These are phyloP conservation scores for Colletotrichum navitas DNA, from an alignment of 2,329 filamentous ascomycete genomes.

Conservation along the genomic window DNA sequence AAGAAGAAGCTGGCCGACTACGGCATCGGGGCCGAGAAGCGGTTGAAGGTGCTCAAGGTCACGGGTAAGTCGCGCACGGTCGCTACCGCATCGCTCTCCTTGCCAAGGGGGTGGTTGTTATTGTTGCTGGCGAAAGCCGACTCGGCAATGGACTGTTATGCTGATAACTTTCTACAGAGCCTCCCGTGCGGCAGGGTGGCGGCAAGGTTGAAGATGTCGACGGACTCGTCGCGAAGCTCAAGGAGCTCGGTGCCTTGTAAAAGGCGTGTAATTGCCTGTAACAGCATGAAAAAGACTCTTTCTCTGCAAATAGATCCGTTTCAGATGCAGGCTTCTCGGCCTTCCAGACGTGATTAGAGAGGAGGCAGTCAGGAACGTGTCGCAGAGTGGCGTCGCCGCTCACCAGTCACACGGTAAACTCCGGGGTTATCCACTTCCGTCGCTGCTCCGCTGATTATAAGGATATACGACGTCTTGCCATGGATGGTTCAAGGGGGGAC, in stretches of 20 bases:
- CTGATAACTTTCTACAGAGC: slow-evolving; percentile 69
- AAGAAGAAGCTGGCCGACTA: slow-evolving; percentile 91
- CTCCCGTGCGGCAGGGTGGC: slow-evolving; percentile 87
- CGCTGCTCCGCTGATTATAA: neutral
- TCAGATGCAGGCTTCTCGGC: slow-evolving; percentile 5
- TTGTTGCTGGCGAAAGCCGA: neutral
- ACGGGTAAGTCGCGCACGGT: slow-evolving; percentile 67
- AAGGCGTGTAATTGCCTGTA: slow-evolving; percentile 24
- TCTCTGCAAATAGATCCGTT: slow-evolving; percentile 31
- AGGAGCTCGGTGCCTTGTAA: slow-evolving; percentile 93
- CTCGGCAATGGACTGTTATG: neutral
- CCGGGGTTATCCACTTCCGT: neutral
- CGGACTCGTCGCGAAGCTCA: slow-evolving; percentile 92
- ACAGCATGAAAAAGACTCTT: slow-evolving; percentile 27
- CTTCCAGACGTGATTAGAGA: neutral
- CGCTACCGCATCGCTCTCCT: neutral
- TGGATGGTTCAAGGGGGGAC: neutral
- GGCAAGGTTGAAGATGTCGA: slow-evolving; percentile 98
- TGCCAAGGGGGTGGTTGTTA: neutral
- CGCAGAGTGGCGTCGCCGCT: neutral
- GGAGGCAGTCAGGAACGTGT: neutral
- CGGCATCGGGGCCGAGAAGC: slow-evolving; percentile 78
- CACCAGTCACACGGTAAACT: neutral
- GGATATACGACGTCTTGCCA: neutral
- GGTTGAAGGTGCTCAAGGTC: slow-evolving; percentile 92